Base-by-base conservation (phyloP, 495 filamentous ascomycete genomes). In the Ascodesmis nigricans region DNA sequence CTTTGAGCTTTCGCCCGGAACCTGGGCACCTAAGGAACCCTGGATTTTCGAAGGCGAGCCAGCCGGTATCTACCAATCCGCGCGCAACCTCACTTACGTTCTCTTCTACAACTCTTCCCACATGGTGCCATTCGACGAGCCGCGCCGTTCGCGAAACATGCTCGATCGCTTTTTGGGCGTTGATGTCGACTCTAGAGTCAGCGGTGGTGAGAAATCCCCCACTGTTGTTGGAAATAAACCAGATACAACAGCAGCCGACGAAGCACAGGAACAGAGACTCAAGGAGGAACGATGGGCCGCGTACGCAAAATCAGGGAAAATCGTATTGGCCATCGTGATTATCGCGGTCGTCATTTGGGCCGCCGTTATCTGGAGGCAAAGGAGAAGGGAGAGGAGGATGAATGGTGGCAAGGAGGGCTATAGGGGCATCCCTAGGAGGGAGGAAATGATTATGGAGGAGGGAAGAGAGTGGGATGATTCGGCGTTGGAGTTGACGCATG, bases 111-210 rank as follows among this genome's bases (percentile, higher is more conserved):
- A 95, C 56, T 68, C 78, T 20, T 81, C 73, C 33, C 87, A 97
- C 53, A 97, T 97, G 87, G 87, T 93, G 2, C 87, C 87, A 4
- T 95, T 81, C 52, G 84, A 97, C 53, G 76, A 73, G 43, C 71
- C 90, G 8, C 70, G 81, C 16, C 71, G 82, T 31, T 77, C 72
- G 5, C 70, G 87, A 29, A 87, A 95, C 52, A 97, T 97, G 90
- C 70, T 93, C 6, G 87, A 95, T 53, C 75, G 87, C 11, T 93
- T 95, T 55, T 80, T 92, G 62, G 70, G 70, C 21, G 82, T 97
- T 15, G 80, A 97, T 50, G 92, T 95, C 41, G 80, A 95, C 53
- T 79, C 72, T 9, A 66, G 71, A 29, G 78, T 97, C 39, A 13
- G 5, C 18, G 84, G 91, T 46, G 87, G 87, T 11, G 79, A 91